Base-by-base conservation (phyloP, 1,284 basidiomycete genomes). In the Melanopsichium pennsylvanicum region DNA sequence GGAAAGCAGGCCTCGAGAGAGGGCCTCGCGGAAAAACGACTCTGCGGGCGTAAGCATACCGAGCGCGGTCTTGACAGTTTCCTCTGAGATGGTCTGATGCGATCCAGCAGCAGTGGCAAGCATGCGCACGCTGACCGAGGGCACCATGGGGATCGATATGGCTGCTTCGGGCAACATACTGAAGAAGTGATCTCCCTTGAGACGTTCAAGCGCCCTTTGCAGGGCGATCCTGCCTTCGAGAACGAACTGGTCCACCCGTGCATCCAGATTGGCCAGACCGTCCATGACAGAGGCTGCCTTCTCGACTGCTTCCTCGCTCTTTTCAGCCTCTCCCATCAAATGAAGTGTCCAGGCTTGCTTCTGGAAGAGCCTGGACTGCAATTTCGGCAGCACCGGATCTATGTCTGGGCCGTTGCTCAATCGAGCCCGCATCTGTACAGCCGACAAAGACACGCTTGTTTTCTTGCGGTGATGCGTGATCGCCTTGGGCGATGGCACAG, bases 81-180 rank as follows among this genome's bases (percentile, higher is more conserved):
- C 56, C 19, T 57, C 56, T 12, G 69, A 69, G 58, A 64, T 60
- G 26, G 49, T 38, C n/a, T 55, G 50, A 18, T 48, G 39, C 19
- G 58, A 44, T 41, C 44, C 49, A 6, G 48, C 29, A 0, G 51
- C 34, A 5, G 59, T 31, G 12, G 40, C 63, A 11, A 72, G 57
- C 26, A 51, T 50, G 3, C 64, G 61, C 18, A 60, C 50, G 33
- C 60, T 63, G 36, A 61, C 42, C 5, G 64, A 63, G 1, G 60
- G 63, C 10, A 66, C 57, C 72, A 72, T 72, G 9, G 76, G 76
- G 22, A 77, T 51, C 7, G 70, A 74, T 16, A 74, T 59, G 31
- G 75, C 73, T 8, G 69, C 60, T 32, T 79, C 76, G 6, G 76
- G 69, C 13, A 79, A 64, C 63, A 75, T 62, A 51, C 71, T 74